Conservation (phyloP, 2,329 filamentous ascomycete genomes). For the Talaromyces sp. region DNA sequence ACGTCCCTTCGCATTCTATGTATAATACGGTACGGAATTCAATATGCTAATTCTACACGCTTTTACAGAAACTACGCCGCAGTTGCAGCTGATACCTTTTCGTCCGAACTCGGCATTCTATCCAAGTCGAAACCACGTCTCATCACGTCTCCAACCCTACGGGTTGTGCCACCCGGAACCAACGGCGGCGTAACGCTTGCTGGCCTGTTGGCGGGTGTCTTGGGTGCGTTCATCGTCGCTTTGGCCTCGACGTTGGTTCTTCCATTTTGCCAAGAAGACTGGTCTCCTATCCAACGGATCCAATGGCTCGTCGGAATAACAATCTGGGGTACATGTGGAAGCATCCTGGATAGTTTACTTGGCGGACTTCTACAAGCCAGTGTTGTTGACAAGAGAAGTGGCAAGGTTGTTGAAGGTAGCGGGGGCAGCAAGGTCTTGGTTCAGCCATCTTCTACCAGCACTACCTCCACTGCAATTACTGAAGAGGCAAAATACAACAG, state of each 20-base stretch:
- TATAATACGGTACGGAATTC: not conserved
- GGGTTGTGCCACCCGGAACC: conserved; percentile 80
- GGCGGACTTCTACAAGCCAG: conserved; percentile 82
- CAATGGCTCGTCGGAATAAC: conserved; percentile 57
- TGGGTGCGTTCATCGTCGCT: conserved; percentile 68
- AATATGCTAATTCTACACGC: not conserved
- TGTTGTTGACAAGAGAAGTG: conserved; percentile 75
- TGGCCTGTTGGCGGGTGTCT: conserved; percentile 68
- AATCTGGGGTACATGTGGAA: conserved; percentile 71
- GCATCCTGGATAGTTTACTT: conserved; percentile 79
- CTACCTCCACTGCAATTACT: conserved; percentile 15
- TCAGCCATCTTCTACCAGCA: conserved; percentile 28
- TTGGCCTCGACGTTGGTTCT: conserved; percentile 63
- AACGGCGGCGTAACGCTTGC: conserved; percentile 83
- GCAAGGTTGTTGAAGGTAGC: conserved; percentile 83
- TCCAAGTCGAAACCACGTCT: conserved; percentile 71
- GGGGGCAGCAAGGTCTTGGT: conserved; percentile 60
- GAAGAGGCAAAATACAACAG: conserved; percentile 17
- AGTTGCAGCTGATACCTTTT: conserved; percentile 89
- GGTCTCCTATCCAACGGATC: conserved; percentile 38
- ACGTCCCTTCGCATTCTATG: conserved; percentile 13
- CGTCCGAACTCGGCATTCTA: conserved; percentile 90
- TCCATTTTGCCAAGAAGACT: conserved; percentile 56
- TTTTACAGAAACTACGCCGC: conserved; percentile 72
- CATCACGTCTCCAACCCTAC: conserved; percentile 73